These are phyloP conservation scores for Tylopilus plumbeoviolaceoides DNA, from an alignment of 768 basidiomycete species.

Conservation along the genomic window DNA sequence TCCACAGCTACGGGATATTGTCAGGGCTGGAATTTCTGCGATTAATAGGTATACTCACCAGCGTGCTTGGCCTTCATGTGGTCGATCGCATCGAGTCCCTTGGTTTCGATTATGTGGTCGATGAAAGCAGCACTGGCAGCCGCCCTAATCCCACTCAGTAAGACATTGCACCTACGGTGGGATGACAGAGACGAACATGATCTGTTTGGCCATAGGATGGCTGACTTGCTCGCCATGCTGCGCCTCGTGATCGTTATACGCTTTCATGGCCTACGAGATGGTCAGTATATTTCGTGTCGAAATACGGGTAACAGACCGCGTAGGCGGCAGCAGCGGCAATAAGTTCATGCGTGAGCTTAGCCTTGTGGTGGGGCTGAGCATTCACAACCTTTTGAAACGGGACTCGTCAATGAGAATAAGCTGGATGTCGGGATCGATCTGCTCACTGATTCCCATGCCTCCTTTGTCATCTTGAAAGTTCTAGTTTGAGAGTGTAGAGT, in stretches of 20 bases:
- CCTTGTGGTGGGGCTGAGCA: constrained; percentile 45
- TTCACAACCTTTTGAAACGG: constrained; percentile 37
- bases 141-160: constrained; percentile 36
- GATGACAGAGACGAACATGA: constrained; percentile 34
- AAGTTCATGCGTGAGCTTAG: constrained; percentile 59
- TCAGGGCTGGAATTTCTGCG: background rate
- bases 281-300: background rate
- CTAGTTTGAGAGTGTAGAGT: background rate
- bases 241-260: constrained; percentile 52
- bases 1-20: constrained; percentile 5
- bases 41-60: constrained; percentile 20
- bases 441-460: constrained; percentile 21
- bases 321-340: constrained; percentile 65
- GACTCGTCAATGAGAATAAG: background rate
- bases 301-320: constrained; percentile 38
- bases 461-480: constrained; percentile 11
- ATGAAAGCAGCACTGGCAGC: constrained; percentile 53
- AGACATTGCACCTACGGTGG: background rate
- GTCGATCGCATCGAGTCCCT: constrained; percentile 50
- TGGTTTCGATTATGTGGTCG: constrained; percentile 53
- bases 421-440: background rate
- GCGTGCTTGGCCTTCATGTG: constrained; percentile 38
- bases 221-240: constrained; percentile 44
- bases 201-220: constrained; percentile 56
- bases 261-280: constrained; percentile 52